Evolutionary conservation across 768 basidiomycete species (phyloP).

Genomic region (Fomitopsis serialis): DNA sequence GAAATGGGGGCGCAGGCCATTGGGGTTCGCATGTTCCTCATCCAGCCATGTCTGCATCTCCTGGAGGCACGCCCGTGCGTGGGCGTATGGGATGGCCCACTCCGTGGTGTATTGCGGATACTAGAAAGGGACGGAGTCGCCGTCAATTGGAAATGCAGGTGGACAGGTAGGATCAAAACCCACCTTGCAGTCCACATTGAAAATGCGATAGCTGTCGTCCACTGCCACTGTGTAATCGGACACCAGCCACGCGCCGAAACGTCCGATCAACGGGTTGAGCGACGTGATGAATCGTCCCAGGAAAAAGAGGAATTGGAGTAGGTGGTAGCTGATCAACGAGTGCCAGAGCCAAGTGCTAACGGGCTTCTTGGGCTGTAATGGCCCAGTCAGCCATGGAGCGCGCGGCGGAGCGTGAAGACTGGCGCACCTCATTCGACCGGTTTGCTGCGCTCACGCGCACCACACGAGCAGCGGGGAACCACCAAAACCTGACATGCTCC

Average conservation of each 20-base stretch:
- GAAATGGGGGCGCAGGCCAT: slow-evolving; percentile 85
- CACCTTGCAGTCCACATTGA: slow-evolving; percentile 92
- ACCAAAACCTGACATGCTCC: slow-evolving; percentile 92
- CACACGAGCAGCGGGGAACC: slow-evolving; percentile 78
- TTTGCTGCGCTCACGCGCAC: slow-evolving; percentile 71
- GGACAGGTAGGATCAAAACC: slow-evolving; percentile 27
- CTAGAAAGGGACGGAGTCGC: slow-evolving; percentile 32
- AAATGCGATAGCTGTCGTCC: slow-evolving; percentile 77
- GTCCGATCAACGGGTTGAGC: slow-evolving; percentile 60
- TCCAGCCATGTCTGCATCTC: slow-evolving; percentile 72
- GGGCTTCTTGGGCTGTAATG: slow-evolving; percentile 44
- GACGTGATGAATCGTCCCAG: slow-evolving; percentile 57
- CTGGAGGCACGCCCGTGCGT: slow-evolving; percentile 59
- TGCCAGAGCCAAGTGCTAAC: slow-evolving; percentile 64
- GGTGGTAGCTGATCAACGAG: slow-evolving; percentile 69
- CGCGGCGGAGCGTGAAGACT: not conserved
- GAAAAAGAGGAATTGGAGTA: slow-evolving; percentile 82
- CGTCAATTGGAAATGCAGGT: not conserved
- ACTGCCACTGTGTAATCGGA: slow-evolving; percentile 50
- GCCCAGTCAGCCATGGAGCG: not conserved
- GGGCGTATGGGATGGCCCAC: slow-evolving; percentile 81
- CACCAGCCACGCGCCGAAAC: slow-evolving; percentile 65
- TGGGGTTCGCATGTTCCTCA: slow-evolving; percentile 55
- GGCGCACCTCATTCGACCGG: slow-evolving; percentile 70
- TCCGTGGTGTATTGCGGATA: slow-evolving; percentile 93